Conservation (phyloP, 306 rosid genomes). For the Echinosophora koreensis region DNA sequence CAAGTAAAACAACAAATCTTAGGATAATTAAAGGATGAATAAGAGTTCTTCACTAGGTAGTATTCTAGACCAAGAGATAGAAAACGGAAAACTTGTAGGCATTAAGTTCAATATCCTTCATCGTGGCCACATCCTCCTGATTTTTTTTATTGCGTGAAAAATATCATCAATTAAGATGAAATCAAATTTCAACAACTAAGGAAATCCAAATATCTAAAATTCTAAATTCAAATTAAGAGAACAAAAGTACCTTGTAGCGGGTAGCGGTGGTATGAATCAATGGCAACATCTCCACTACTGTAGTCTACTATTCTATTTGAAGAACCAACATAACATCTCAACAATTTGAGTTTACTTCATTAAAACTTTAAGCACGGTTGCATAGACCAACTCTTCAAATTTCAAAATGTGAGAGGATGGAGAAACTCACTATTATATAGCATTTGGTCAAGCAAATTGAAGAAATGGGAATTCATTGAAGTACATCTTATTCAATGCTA, state of each 20-base stretch:
- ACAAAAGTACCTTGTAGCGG: slow-evolving; percentile 65
- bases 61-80: slow-evolving; percentile 68
- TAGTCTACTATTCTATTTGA: slow-evolving; percentile 61
- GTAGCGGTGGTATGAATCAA: slow-evolving; percentile 73
- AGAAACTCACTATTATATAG: not conserved
- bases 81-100: slow-evolving; percentile 62
- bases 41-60: slow-evolving; percentile 64
- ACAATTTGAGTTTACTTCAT: not conserved
- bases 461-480: not conserved
- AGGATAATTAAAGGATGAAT: slow-evolving; percentile 24
- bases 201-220: slow-evolving; percentile 16
- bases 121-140: slow-evolving; percentile 65
- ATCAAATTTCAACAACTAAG: slow-evolving; percentile 11
- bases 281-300: slow-evolving; percentile 61
- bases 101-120: slow-evolving; percentile 68
- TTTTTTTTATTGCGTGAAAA: not conserved
- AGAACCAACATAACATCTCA: slow-evolving; percentile 37
- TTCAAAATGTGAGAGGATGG: not conserved
- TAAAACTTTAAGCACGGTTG: not conserved
- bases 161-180: slow-evolving; percentile 24
- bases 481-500: slow-evolving; percentile 17
- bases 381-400: slow-evolving; percentile 20
- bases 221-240: slow-evolving; percentile 31
- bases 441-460: slow-evolving; percentile 23
- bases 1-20: not conserved